A percentile compares a stretch with the other conserved stretches of the same genome.
Evolutionary conservation across 2,329 filamentous ascomycete species (phyloP).

Genomic region (Neonectria ditissima): DNA sequence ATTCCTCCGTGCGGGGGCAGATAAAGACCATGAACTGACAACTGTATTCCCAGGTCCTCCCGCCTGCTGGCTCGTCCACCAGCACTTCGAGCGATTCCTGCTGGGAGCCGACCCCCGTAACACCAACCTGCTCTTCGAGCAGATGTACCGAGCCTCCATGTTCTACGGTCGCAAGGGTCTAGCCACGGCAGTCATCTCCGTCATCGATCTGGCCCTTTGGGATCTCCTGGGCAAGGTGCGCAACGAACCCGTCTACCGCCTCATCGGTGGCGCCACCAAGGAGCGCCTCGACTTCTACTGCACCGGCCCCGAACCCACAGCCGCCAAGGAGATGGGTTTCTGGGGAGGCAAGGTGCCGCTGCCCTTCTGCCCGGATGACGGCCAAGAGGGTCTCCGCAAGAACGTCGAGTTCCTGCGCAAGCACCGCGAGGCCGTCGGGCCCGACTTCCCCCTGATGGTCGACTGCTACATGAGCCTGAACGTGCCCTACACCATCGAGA

Average conservation of each 20-base stretch:
- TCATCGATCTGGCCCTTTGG: constrained; percentile 94
- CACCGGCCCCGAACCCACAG: constrained; percentile 85
- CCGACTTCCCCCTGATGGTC: constrained; percentile 92
- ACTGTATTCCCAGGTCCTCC: constrained; percentile 73
- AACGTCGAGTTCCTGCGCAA: constrained; percentile 90
- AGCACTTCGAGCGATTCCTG: constrained; percentile 94
- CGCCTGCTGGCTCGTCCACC: constrained; percentile 92
- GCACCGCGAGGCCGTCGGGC: constrained; percentile 85
- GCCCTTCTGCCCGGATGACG: constrained; percentile 90
- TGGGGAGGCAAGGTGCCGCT: constrained; percentile 91
- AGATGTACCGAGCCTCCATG: constrained; percentile 96
- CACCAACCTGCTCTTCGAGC: constrained; percentile 92
- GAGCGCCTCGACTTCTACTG: constrained; percentile 92
- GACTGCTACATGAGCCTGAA: constrained; percentile 98
- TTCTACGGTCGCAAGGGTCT: constrained; percentile 96
- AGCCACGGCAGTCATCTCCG: constrained; percentile 89
- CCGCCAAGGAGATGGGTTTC: constrained; percentile 89
- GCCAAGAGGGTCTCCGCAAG: constrained; percentile 82
- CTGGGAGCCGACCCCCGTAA: constrained; percentile 90
- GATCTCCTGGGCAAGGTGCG: constrained; percentile 91
- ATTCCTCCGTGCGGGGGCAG: not conserved
- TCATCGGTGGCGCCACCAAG: constrained; percentile 91
- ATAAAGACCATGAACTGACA: constrained; percentile 19
- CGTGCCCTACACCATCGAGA: constrained; percentile 90
- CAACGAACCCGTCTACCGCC: constrained; percentile 92